Base-by-base conservation (phyloP, 2,329 filamentous ascomycete genomes). In the Alternaria dauci region DNA sequence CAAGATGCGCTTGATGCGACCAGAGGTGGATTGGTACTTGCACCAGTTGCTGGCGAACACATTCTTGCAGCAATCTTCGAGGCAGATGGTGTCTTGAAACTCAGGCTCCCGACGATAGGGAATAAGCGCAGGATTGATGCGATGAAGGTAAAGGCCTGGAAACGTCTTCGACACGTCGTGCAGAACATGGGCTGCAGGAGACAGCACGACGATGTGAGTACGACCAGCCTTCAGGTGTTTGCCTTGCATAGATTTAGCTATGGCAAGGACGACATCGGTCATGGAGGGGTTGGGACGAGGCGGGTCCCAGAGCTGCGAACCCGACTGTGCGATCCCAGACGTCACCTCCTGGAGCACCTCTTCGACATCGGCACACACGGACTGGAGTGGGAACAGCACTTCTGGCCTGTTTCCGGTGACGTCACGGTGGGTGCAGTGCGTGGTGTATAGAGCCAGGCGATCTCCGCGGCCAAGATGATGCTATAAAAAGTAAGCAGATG, bases 271-370 rank as follows among this genome's bases (percentile, higher is more conserved):
- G 34, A 75, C 69, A 6, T 74, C 68, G 12, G 63, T 47, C 70
- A 75, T 75, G 2, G 68, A 58, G 16, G 72, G 74, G 52, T 73
- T 74, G 1, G 72, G 72, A 8, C 71, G 73, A 30, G 69, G 66
- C 34, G 72, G 72, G 16, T 67, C 54, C 71, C 69, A 71, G 8
- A 59, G 44, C 50, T 76, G 74, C 18, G 65, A 66, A 32, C 71
- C 71, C 26, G 57, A 57, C 20, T 58, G 59, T 16, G 52, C 60
- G 20, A 75, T 72, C 16, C 59, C 59, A 12, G 55, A 26, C 20
- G 64, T 68, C 46, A 75, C 42, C 18, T 68, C 61, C 8, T 56
- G 63, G 9, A 76, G 58, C 2, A 53, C 61, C 4, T 68, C 58
- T 16, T 69, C 62, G 5, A 58, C 66, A 14, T 68, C 68, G 5